A percentile compares a stretch with the other conserved stretches of the same genome.
phyloP scores from a whole-genome alignment of 495 filamentous ascomycete genomes.

The Penicillium waksmanii region DNA sequence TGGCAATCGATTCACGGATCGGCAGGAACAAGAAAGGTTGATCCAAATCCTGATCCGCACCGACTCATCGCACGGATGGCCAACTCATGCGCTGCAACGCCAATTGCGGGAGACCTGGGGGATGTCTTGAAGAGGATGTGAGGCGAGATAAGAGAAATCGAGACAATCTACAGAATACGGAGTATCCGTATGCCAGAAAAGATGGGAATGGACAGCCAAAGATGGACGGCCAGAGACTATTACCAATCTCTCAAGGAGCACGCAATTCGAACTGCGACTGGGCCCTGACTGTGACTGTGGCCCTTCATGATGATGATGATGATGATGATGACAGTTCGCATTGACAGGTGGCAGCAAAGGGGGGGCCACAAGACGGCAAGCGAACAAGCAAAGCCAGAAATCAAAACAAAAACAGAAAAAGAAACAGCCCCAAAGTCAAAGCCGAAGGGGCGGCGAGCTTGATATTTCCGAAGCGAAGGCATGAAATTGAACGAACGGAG shows the following conservation, averaged over 20 bases:
- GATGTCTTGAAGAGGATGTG: conserved; percentile 16
- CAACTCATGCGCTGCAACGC: conserved; percentile 28
- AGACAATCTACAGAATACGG: no score
- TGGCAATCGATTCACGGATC: conserved; percentile 32
- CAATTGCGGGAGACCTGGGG: conserved; percentile 32
- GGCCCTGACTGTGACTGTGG: neutral
- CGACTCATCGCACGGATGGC: conserved; percentile 29
- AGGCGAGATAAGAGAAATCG: neutral
- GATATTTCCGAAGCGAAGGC: neutral
- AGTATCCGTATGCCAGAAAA: no score
- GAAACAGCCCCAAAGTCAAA: neutral
- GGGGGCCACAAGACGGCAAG: neutral
- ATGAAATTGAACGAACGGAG: no score
- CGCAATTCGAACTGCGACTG: neutral
- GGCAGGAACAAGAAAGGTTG: conserved; percentile 26
- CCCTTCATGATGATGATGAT: neutral
- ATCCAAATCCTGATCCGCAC: conserved; percentile 27
- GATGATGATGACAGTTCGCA: neutral
- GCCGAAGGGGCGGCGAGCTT: neutral
- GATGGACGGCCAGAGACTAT: no score
- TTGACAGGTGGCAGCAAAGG: neutral
- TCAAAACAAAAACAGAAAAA: neutral
- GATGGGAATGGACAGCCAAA: neutral
- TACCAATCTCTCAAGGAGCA: neutral
- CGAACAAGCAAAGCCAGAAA: neutral